These are phyloP conservation scores for Aspergillus ochraceus DNA, from an alignment of 2,329 filamentous ascomycete genomes.

Conservation along the genomic window DNA sequence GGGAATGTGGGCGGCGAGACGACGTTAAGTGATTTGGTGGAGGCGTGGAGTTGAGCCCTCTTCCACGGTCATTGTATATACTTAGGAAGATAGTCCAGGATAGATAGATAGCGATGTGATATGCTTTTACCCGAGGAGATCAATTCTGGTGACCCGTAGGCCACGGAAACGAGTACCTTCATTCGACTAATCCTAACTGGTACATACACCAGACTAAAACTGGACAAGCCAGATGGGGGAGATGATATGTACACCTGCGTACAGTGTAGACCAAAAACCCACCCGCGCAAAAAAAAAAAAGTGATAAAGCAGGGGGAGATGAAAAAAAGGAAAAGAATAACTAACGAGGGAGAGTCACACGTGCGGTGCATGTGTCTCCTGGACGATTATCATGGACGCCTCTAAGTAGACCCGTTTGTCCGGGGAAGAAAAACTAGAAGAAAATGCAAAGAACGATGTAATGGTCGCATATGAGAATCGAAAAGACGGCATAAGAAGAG, in stretches of 20 bases:
- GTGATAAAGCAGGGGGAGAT: neutral
- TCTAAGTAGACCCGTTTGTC: conserved; percentile 7
- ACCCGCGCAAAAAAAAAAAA: neutral
- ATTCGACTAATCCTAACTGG: conserved; percentile 26
- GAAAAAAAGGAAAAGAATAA: conserved; percentile 2
- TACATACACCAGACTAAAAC: conserved; percentile 16
- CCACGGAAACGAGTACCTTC: conserved; percentile 23
- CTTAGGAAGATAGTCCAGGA: neutral
- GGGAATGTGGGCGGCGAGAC: conserved; percentile 57
- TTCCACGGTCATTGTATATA: neutral
- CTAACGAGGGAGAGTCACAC: neutral
- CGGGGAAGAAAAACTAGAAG: conserved; percentile 2
- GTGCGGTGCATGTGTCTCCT: conserved; percentile 1
- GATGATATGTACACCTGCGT: conserved; percentile 27
- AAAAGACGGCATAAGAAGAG: neutral
- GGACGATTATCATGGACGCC: conserved; percentile 6
- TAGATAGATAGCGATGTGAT: neutral
- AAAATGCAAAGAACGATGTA: neutral
- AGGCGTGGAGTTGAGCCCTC: conserved; percentile 32
- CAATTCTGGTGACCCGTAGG: conserved; percentile 19
- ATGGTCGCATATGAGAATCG: neutral
- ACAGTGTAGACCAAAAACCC: conserved; percentile 9
- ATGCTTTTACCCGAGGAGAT: neutral
- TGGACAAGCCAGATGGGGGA: conserved; percentile 11
- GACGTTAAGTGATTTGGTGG: conserved; percentile 50